These are phyloP conservation scores for Ascosphaera aggregata DNA, from an alignment of 2,329 filamentous ascomycete species.

Conservation along the genomic window DNA sequence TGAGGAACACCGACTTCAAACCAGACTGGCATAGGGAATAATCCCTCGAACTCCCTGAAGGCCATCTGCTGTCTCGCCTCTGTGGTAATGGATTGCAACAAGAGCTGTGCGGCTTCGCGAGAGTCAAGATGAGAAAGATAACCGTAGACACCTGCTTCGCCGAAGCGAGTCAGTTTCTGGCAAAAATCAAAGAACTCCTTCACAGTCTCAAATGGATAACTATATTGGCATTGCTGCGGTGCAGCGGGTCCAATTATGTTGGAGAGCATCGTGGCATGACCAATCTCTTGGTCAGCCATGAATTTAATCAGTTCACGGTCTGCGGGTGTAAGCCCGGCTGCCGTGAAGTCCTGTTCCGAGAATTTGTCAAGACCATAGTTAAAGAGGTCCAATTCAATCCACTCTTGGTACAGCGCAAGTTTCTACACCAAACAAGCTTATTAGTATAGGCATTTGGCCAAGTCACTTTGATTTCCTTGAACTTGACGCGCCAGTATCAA, in stretches of 20 bases:
- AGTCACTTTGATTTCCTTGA: constrained; percentile 1
- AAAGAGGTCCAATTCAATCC: constrained; percentile 67
- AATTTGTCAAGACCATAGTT: constrained; percentile 50
- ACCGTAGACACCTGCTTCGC: constrained; percentile 58
- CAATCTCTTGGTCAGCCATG: constrained; percentile 57
- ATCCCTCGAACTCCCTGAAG: constrained; percentile 60
- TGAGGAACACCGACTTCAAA: constrained; percentile 61
- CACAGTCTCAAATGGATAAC: constrained; percentile 55
- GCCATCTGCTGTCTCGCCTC: constrained; percentile 67
- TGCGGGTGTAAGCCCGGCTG: constrained; percentile 41
- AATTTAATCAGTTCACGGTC: constrained; percentile 49
- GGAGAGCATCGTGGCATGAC: constrained; percentile 51
- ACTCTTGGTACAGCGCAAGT: constrained; percentile 58
- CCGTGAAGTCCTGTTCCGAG: constrained; percentile 43
- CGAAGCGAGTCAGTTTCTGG: constrained; percentile 64
- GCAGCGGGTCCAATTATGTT: constrained; percentile 54
- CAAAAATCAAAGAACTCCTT: constrained; percentile 63
- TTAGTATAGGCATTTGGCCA: not conserved
- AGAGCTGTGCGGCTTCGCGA: constrained; percentile 46
- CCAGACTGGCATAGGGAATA: constrained; percentile 66
- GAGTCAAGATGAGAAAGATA: constrained; percentile 59
- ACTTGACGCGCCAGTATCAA: not conserved
- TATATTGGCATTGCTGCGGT: constrained; percentile 54
- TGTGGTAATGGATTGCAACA: constrained; percentile 53
- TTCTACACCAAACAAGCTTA: constrained; percentile 14